Base-by-base conservation (phyloP, 352 stramenopile species). In the Pythium folliculosum region DNA sequence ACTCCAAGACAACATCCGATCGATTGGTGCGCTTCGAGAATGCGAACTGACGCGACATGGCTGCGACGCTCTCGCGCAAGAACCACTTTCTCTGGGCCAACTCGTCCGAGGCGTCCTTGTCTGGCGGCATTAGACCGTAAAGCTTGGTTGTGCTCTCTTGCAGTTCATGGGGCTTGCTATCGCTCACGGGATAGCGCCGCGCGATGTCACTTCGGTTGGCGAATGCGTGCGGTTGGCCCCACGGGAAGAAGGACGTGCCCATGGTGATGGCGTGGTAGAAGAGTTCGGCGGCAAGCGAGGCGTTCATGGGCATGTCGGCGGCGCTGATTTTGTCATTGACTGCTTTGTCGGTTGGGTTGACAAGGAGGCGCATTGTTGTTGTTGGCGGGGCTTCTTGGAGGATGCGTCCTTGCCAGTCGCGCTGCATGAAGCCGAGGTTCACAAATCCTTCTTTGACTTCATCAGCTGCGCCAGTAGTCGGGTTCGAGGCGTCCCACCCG, bases 281-380 rank as follows among this genome's bases (percentile, higher is more conserved):
- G 12, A 71, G 50, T 27, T 66, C 50, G 16, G 56, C 49, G 2
- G 56, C 64, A 1, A 47, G 44, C 38, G 64, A 57, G 0, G 51
- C 57, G 57, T 71, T 58, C 64, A 71, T 71, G n/a, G 65, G 65
- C 30, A 71, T 17, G 0, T 50, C 27, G 16, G 25, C 40, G 25
- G 5, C 45, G 17, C 25, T 55, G 23, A 44, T 19, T 8, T 58
- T n/a, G 21, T 35, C 7, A 32, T 62, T 61, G 21, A 22, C 32
- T 1, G 37, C 19, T n/a, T 23, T 21, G 44, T 66, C 48, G 4
- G 56, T 66, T 14, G 64, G 44, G 23, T 71, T 66, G 16, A 66
- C 57, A 2, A 67, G 23, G 4, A 72, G 9, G 1, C 53, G 50
- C 1, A 72, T 43, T 1, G 2, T 32, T 22, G 47, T 23, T 3